Evolutionary conservation across 768 basidiomycete species (phyloP).

Genomic region (Sporobolomyces roseus): DNA sequence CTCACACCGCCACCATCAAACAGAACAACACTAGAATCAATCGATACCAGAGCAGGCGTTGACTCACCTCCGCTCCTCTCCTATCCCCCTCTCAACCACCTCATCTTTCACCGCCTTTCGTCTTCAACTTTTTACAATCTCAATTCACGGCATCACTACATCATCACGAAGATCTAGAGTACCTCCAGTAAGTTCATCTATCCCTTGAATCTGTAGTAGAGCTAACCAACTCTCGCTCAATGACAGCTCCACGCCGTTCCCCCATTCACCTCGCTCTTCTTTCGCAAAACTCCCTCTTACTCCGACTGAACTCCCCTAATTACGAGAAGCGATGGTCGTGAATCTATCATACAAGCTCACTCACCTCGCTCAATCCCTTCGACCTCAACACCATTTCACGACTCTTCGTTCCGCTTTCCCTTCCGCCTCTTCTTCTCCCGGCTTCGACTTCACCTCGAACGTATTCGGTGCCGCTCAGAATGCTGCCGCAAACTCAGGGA

Average conservation of each 20-base stretch:
- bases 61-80: conserved; percentile 25
- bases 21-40: neutral
- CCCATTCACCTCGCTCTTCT: conserved; percentile 2
- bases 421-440: conserved; percentile 20
- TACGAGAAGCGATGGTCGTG: conserved; percentile 41
- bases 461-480: conserved; percentile 29
- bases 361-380: conserved; percentile 39
- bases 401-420: conserved; percentile 37
- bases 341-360: conserved; percentile 39
- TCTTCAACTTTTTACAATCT: neutral
- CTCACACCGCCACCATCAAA: conserved; percentile 1
- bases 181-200: neutral
- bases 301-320: too few relatives aligned
- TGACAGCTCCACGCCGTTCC: neutral
- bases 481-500: conserved; percentile 5
- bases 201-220: too few relatives aligned
- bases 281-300: too few relatives aligned
- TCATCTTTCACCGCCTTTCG: neutral
- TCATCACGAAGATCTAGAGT: neutral
- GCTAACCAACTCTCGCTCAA: neutral
- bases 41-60: conserved; percentile 25
- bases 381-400: conserved; percentile 29
- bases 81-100: neutral
- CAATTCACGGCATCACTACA: too few relatives aligned
- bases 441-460: conserved; percentile 28